Percentiles rank a stretch among this genome's conserved stretches.
Conservation (phyloP, 2,329 filamentous ascomycete genomes). For the Penicillium freii region DNA sequence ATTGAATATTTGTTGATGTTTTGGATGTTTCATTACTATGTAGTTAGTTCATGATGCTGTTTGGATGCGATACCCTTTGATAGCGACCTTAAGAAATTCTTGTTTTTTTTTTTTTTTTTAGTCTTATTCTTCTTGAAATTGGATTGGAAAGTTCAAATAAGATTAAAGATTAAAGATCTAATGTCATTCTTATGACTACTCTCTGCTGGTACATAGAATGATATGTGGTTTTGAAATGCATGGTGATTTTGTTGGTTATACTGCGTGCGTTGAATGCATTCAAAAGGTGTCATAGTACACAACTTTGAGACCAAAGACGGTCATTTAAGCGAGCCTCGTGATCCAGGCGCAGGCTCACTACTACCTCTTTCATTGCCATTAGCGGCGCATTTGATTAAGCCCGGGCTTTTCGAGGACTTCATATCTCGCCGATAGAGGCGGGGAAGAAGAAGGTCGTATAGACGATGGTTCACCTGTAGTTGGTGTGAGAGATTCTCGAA, state of each 20-base stretch:
- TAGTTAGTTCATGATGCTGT: background rate
- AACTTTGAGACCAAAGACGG: no score
- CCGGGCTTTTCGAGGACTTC: background rate
- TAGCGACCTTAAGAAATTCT: background rate
- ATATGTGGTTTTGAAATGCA: no score
- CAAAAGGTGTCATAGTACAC: no score
- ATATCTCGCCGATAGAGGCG: background rate
- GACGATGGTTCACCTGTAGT: background rate
- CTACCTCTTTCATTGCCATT: background rate
- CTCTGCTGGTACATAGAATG: no score
- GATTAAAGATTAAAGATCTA: background rate
- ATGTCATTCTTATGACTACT: background rate
- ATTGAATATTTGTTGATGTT: background rate
- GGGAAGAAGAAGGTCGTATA: background rate
- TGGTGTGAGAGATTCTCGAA: background rate
- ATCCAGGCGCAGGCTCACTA: background rate
- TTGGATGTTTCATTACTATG: background rate
- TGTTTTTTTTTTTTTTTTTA: no score
- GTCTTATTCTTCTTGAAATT: background rate
- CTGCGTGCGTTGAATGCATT: no score
- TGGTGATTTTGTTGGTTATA: no score
- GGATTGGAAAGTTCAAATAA: background rate
- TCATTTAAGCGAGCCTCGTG: background rate
- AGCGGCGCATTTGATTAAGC: background rate
- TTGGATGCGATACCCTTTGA: conserved; percentile 4